Conservation (phyloP, 805 yeast species). For the Cyberlindnera nakhonratchasimensis region DNA sequence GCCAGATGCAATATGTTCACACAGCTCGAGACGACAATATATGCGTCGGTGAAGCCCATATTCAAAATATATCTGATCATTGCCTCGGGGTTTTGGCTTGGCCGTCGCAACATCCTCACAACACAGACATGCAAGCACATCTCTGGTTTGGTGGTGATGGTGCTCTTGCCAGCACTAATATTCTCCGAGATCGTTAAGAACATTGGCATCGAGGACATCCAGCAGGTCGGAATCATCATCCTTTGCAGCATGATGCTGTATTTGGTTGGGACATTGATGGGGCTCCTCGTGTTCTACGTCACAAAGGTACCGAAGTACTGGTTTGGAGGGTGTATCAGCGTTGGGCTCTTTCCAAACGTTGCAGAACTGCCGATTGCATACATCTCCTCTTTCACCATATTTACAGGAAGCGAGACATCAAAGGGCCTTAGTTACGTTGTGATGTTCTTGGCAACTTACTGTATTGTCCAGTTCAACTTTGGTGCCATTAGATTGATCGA, state of each 20-base stretch:
- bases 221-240: constrained; percentile 63
- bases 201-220: constrained; percentile 60
- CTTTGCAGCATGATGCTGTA: constrained; percentile 50
- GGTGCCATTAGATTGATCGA: constrained; percentile 73
- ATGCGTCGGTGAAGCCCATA: constrained; percentile 70
- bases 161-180: constrained; percentile 64
- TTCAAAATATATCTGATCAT: constrained; percentile 71
- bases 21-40: constrained; percentile 33
- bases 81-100: constrained; percentile 59
- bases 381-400: constrained; percentile 44
- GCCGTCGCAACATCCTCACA: constrained; percentile 53
- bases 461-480: constrained; percentile 61
- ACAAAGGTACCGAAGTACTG: constrained; percentile 50
- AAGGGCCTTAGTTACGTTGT: constrained; percentile 82
- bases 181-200: constrained; percentile 60
- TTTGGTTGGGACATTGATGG: constrained; percentile 44
- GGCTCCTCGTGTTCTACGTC: constrained; percentile 25
- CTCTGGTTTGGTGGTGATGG: constrained; percentile 59
- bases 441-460: constrained; percentile 65
- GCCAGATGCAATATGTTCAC: constrained; percentile 2
- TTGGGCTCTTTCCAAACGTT: constrained; percentile 71
- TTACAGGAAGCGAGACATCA: constrained; percentile 51
- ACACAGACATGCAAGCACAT: constrained; percentile 61
- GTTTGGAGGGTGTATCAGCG: constrained; percentile 68
- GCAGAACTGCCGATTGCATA: constrained; percentile 78